A percentile compares a stretch with the other conserved stretches of the same genome.
These are phyloP conservation scores for Fraxinus sp. DNA, from an alignment of 305 asterid species.

Conservation along the genomic window DNA sequence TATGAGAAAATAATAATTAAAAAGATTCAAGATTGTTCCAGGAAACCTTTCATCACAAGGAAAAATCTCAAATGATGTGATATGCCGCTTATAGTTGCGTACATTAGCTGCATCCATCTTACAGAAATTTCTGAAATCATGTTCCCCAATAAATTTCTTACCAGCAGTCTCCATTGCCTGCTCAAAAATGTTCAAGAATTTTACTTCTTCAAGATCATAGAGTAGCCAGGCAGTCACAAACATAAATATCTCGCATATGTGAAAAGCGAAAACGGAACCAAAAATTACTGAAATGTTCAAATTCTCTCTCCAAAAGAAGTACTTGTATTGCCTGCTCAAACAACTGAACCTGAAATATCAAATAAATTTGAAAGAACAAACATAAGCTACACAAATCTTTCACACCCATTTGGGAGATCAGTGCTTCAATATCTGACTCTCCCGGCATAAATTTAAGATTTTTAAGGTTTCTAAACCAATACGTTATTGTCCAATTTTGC, in stretches of 20 bases:
- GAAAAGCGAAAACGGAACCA: conserved; percentile 15
- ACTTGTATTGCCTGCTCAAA: conserved; percentile 82
- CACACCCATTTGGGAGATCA: neutral
- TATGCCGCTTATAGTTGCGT: conserved; percentile 68
- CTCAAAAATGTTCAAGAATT: conserved; percentile 22
- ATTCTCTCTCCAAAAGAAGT: conserved; percentile 85
- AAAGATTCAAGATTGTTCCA: conserved; percentile 23
- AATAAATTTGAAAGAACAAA: conserved; percentile 15
- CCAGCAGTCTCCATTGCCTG: conserved; percentile 89
- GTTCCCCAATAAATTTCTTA: conserved; percentile 79
- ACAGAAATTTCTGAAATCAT: conserved; percentile 96
- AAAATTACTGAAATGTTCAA: conserved; percentile 59
- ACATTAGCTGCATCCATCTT: conserved; percentile 97
- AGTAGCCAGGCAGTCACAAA: conserved; percentile 8
- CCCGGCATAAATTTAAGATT: conserved; percentile 2
- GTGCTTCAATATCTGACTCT: neutral
- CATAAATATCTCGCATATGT: conserved; percentile 9
- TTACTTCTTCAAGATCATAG: conserved; percentile 16
- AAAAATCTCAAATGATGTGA: conserved; percentile 59
- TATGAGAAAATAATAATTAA: neutral
- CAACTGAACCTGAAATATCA: conserved; percentile 80
- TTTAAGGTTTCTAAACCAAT: conserved; percentile 3
- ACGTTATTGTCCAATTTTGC: neutral
- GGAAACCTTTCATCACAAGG: conserved; percentile 71
- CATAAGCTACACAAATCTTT: conserved; percentile 9